Base-by-base conservation (phyloP, 106 monocot species). In the Platanthera guangdongensis region DNA sequence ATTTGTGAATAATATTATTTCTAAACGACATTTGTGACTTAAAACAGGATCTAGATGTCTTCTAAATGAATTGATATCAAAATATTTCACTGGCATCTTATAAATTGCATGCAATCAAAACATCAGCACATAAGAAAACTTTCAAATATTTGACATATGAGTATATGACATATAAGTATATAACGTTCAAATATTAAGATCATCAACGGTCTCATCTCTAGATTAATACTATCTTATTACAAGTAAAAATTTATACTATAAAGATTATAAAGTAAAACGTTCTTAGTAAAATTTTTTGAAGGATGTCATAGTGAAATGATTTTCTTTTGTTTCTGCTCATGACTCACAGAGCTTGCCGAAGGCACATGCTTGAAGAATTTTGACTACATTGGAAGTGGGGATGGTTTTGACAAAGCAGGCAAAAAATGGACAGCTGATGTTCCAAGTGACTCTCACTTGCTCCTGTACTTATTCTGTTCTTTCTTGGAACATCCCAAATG, bases 401-500 rank as follows among this genome's bases (percentile, higher is more conserved):
- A 86, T 84, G 73, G 75, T 52, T 82, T 22, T 73, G 84, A 85
- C 50, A 90, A 90, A 82, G 49, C 78, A 54, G 85, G 48, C 62
- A 90, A 87, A 60, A 93, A 84, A 30, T 89, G 87, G 91, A 67
- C 80, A 5, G 79, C 68, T 32, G 96, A 96, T 72, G 89, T 96
- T 75, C 93, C 96, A 54, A 84, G 85, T 13, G 96, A 96, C 68
- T 86, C 96, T 72, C 93, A 93, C 78, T 80, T 96, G 63, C 55
- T 96, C 28, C 72, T 91, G 28, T 91, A 93, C 73, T 82, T 96
- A 28, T 91, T 96, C 73, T 86, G 89, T 78, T 84, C 96, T 83
- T 96, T 96, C 84, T 83, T 96, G 46, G 96, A 96, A 68, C 96
- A 96, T 80, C 96, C 96, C 16, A 87, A 85, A 82, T 96, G 96